A percentile compares a stretch with the other conserved stretches of the same genome.
Conservation (phyloP, 148 eudicot genomes). For the Nepenthes mirabilis region DNA sequence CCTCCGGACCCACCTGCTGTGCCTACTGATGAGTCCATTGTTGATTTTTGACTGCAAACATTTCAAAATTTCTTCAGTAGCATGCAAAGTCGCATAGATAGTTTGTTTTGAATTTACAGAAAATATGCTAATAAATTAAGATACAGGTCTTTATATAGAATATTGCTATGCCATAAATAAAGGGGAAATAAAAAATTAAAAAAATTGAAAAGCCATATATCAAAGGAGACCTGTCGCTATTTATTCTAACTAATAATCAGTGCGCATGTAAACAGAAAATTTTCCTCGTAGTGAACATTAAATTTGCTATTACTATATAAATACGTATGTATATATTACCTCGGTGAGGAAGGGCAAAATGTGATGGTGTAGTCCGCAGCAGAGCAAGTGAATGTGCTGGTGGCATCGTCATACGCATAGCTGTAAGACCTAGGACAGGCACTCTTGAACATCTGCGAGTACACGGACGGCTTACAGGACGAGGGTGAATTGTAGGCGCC, state of each 20-base stretch:
- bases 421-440: slow-evolving; percentile 63
- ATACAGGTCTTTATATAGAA: no score
- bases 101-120: no score
- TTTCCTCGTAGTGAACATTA: background rate
- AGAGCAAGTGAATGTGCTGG: slow-evolving; percentile 56
- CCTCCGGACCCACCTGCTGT: background rate
- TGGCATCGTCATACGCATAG: slow-evolving; percentile 59
- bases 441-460: slow-evolving; percentile 44
- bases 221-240: no score
- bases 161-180: no score
- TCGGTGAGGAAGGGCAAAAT: slow-evolving; percentile 31
- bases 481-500: slow-evolving; percentile 34
- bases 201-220: no score
- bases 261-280: background rate
- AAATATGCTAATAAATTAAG: no score
- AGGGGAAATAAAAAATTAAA: no score
- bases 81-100: background rate
- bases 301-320: no score
- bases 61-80: background rate
- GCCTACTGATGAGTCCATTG: slow-evolving; percentile 4
- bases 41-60: slow-evolving; percentile 19
- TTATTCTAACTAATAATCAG: no score
- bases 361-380: slow-evolving; percentile 49
- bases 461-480: slow-evolving; percentile 41
- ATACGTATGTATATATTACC: background rate